Base-by-base conservation (phyloP, 2,329 filamentous ascomycete species). In the Epichloe uncinata region DNA sequence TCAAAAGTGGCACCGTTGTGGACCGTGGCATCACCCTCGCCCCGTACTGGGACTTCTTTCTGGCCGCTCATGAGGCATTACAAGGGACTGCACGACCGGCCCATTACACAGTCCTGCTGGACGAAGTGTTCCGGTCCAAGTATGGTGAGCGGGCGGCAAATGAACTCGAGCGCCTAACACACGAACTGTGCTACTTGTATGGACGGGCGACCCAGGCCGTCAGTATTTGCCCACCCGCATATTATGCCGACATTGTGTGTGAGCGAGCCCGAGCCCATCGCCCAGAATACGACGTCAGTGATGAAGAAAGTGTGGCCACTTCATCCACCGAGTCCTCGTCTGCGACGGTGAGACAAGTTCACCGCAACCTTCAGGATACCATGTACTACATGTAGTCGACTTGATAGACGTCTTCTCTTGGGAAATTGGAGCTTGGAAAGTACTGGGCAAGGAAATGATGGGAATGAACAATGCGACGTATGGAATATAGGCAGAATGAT, bases 181-280 rank as follows among this genome's bases (percentile, higher is more conserved):
- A 89, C 61, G 80, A 85, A 48, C 72, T 95, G 61, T 93, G 87
- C 66, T 91, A 95, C 63, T 70, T 87, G 0, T 95, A 85, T 60
- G 87, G 86, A 9, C 80, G 90, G 3, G 87, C 89, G 0, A 93
- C 87, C n/a, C 89, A 88, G 64, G 84, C 88, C 0, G 87, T 95
- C 45, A 88, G 84, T 59, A 81, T 95, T 56, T 93, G 85, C 57
- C 87, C 90, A 0, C 87, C 89, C 0, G 89, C 88, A 0, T 95
- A 95, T 70, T 95, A 95, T 60, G 89, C 90, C 0, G 89, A 95
- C 63, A 72, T 95, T 30, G 78, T 91, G 2, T 93, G 87, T 61
- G 85, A 87, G 54, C 76, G 89, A 3, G 84, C 85, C 0, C 73
- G 89, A 1, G 75, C 76, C 13, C 91, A 94, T 61, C 72, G 91